Conservation (phyloP, 352 stramenopile species). For the Phytophthora quininea region DNA sequence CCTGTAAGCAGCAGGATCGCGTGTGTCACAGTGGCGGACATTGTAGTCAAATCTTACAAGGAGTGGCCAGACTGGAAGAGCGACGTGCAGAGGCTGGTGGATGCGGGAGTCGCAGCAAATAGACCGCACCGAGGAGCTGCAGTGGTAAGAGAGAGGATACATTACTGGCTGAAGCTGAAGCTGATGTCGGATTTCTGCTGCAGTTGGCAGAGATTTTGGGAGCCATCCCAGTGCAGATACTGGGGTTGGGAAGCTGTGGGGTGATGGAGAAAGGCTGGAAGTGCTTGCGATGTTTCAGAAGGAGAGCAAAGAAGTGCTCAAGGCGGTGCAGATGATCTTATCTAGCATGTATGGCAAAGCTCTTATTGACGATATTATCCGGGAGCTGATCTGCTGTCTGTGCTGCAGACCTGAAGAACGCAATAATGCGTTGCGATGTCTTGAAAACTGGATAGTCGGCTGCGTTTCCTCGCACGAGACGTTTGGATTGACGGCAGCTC, state of each 20-base stretch:
- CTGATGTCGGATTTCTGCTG: not conserved
- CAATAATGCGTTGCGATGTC: conserved; percentile 54
- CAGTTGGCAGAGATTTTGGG: conserved; percentile 57
- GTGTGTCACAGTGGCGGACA: conserved; percentile 53
- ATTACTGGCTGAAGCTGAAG: not conserved
- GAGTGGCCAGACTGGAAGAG: conserved; percentile 53
- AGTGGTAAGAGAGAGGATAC: conserved; percentile 33
- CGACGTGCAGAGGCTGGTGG: conserved; percentile 53
- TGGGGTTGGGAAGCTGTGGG: conserved; percentile 29
- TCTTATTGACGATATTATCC: too few species aligned
- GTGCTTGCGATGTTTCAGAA: conserved; percentile 43
- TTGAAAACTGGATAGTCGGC: conserved; percentile 72
- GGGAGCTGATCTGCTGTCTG: not conserved
- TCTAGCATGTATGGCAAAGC: conserved; percentile 38
- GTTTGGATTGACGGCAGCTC: conserved; percentile 55
- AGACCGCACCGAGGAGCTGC: conserved; percentile 32
- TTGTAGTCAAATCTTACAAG: conserved; percentile 53
- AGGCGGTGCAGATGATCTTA: conserved; percentile 45
- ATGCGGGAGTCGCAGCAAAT: conserved; percentile 41
- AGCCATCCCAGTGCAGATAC: conserved; percentile 57
- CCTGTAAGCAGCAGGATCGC: conserved; percentile 48
- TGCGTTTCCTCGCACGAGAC: conserved; percentile 48
- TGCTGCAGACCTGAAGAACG: conserved; percentile 40
- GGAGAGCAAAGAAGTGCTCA: conserved; percentile 49
- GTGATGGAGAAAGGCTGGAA: conserved; percentile 26